These are phyloP conservation scores for Globisporangium cederbergense DNA, from an alignment of 352 stramenopile genomes.

Conservation along the genomic window DNA sequence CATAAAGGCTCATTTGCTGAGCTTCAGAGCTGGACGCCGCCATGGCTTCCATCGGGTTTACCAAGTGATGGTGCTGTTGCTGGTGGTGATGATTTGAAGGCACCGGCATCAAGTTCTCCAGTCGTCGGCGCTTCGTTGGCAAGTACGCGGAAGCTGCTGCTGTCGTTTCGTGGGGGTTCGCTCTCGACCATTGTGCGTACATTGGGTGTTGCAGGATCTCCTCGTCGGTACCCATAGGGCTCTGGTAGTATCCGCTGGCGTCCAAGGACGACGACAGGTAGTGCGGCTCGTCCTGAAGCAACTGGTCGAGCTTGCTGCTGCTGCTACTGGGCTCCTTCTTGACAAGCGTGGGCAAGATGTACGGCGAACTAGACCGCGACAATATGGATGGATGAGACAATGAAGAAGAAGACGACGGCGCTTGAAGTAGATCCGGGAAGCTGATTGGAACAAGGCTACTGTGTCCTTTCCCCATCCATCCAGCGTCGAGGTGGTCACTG, in stretches of 20 bases:
- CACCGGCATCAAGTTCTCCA: background rate
- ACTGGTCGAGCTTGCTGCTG: slow-evolving; percentile 42
- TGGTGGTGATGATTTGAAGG: background rate
- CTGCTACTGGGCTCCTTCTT: slow-evolving; percentile 7
- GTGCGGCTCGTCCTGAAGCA: slow-evolving; percentile 55
- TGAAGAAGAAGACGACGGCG: background rate
- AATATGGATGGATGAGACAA: slow-evolving; percentile 9
- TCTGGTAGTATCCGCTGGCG: slow-evolving; percentile 38
- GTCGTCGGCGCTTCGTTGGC: slow-evolving; percentile 16
- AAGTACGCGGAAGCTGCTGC: slow-evolving; percentile 10
- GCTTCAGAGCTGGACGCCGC: background rate
- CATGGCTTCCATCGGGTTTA: slow-evolving; percentile 37
- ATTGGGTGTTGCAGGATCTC: slow-evolving; percentile 35
- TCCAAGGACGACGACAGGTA: slow-evolving; percentile 25
- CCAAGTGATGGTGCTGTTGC: slow-evolving; percentile 10
- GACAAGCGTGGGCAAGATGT: slow-evolving; percentile 6
- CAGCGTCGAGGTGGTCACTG: slow-evolving; percentile 12
- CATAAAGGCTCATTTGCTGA: slow-evolving; percentile 4
- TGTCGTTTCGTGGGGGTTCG: slow-evolving; percentile 11
- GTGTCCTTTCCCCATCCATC: slow-evolving; percentile 1
- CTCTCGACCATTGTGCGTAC: slow-evolving; percentile 22
- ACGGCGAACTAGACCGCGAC: slow-evolving; percentile 13
- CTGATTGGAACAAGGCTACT: slow-evolving; percentile 1
- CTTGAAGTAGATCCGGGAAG: slow-evolving; percentile 11
- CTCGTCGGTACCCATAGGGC: slow-evolving; percentile 47